Evolutionary conservation across 345 rosid genomes (phyloP), one percentile per base, ranked within the genome.

Genomic region (Heritiera littoralis): DNA sequence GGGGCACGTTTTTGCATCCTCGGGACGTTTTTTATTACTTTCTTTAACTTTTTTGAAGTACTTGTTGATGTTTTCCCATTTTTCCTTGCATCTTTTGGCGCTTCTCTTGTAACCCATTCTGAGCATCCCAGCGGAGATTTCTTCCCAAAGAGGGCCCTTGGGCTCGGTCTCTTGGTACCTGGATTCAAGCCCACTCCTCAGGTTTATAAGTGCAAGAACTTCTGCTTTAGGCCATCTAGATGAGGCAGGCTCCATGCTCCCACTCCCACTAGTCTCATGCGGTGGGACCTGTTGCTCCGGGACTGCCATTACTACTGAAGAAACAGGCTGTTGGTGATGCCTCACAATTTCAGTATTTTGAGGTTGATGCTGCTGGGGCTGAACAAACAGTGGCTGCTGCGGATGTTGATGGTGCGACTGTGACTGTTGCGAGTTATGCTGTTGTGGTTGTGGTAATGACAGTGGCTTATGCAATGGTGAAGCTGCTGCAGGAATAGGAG

Each of bases 41-140:
- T 93, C 98, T 83, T 93, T 93, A 45, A 92, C 98, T 81, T 93
- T 93, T 87, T 93, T 93, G 88, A 86, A 93, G 83, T 93, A 93
- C 71, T 93, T 93, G 86, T 93, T 93, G 65, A 93, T 93, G 80
- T 93, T 93, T 81, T 93, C 98, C 98, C 98, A 93, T 79, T 93
- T 93, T 83, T 93, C 97, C 80, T 93, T 93, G 82, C 98, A 93
- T 82, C 97, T 82, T 71, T 93, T 93, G 2, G 98, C 81, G 77
- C 72, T 91, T 54, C 98, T 81, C 40, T 87, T 89, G 85, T 90
- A 92, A 0, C 98, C 98, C 84, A 87, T 79, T 69, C 89, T 82
- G 73, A 56, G 80, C 95, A 93, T 91, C 49, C 88, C 89, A 0
- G 85, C 78, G 4, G 95, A 90, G 46, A 91, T 89, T 83, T 93